These are phyloP conservation scores for Pseudogymnoascus sp. DNA, from an alignment of 2,329 filamentous ascomycete genomes.

Conservation along the genomic window DNA sequence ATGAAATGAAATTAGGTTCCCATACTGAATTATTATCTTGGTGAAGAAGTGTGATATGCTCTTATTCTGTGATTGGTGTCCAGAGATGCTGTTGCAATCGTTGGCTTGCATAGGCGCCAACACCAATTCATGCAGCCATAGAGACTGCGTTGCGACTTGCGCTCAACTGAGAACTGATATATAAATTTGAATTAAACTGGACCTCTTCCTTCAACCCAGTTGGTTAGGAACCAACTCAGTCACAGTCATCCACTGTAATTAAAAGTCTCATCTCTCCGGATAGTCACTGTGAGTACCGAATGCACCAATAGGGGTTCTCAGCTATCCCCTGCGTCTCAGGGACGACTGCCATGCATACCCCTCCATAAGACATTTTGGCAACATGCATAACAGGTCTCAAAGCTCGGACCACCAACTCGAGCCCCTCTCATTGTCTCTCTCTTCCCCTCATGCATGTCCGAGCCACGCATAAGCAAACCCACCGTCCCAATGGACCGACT, in stretches of 20 bases:
- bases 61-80: neutral
- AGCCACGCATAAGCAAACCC: neutral
- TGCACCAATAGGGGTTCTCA: neutral
- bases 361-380: neutral
- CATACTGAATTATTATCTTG: neutral
- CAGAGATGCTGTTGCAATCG: neutral
- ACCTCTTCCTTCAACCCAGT: neutral
- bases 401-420: neutral
- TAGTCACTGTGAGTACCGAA: neutral
- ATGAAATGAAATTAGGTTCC: constrained; percentile 1
- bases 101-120: neutral
- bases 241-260: neutral
- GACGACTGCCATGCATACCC: neutral
- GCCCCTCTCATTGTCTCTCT: neutral
- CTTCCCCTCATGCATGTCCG: neutral
- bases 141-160: neutral
- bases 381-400: neutral
- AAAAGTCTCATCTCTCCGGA: neutral
- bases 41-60: neutral
- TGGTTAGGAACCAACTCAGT: neutral
- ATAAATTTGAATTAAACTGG: neutral
- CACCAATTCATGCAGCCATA: neutral
- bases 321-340: neutral
- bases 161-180: neutral
- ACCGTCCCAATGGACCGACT: neutral